Evolutionary conservation across 2,329 filamentous ascomycete genomes (phyloP), one percentile per base, ranked within the genome.

Genomic region (Parasarocladium wereldwijsianum): DNA sequence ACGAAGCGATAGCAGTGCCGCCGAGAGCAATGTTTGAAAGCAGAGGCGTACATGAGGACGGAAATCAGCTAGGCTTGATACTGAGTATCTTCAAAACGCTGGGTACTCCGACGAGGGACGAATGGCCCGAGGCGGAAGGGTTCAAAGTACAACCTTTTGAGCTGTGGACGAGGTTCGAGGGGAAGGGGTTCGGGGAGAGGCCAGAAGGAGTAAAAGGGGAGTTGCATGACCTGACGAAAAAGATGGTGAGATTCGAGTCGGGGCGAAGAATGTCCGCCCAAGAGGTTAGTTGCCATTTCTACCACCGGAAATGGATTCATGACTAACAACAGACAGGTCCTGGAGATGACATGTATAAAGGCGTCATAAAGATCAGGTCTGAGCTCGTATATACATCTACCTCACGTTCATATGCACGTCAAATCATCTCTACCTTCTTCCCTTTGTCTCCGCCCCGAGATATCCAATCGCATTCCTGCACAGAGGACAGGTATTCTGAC

Each of bases 31-130:
- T 96, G 1, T 96, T 98, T 42, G 78, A 90, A 47, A 82, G 84
- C 4, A 80, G 84, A 2, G 51, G 64, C 3, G 62, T 58, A 0
- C 62, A 70, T 35, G 83, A 93, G 42, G 66, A 96, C 29, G 90
- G 92, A 0, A 96, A 82, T 46, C 90, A 98, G 53, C 62, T 98
- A 22, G 81, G 83, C 0, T 61, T 98, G 29, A 87, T 98, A 33
- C 66, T 86, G 31, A 93, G 84, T 45, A 87, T 96, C 20, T 96
- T 98, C 56, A 76, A 81, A 53, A 92, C 78, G 1, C 53, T 98
- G 6, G 92, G 92, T 2, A 94, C 86, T 2, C 90, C 90, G 0
- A 79, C 78, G 25, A 53, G 64, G n/a, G 60, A 76, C 31, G 72
- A 62, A 0, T 98, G 90, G 90, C 90, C 90, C 3, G 83, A 86